Evolutionary conservation across 108 stramenopile species (phyloP).

Genomic region (Ochromonas danica): DNA sequence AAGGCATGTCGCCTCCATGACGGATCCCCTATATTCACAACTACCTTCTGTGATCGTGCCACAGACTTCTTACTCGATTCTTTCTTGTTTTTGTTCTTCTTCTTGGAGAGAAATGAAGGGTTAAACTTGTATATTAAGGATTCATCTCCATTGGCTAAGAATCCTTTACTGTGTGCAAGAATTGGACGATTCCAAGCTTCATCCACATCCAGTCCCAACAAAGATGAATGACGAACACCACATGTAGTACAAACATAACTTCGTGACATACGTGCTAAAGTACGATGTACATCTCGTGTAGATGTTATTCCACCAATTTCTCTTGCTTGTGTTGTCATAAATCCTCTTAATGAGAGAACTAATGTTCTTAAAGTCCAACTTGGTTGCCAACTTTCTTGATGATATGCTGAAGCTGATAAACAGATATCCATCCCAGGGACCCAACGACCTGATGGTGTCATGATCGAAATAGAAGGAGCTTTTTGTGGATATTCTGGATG

Average conservation of each 20-base stretch:
- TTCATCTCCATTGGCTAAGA: no score
- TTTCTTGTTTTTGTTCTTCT: no score
- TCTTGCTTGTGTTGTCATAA: conserved; percentile 28
- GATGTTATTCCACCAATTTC: neutral
- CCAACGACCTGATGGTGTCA: conserved; percentile 1
- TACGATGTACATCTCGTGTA: neutral
- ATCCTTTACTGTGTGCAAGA: no score
- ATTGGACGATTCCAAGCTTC: no score
- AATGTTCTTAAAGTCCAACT: conserved; percentile 28
- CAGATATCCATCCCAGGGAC: neutral
- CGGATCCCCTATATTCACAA: no score
- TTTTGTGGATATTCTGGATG: conserved; percentile 26
- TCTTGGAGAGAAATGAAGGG: no score
- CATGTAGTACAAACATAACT: neutral
- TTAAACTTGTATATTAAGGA: no score
- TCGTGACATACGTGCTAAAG: neutral
- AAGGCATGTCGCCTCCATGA: no score
- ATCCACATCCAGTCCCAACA: no score
- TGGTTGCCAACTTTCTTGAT: conserved; percentile 18
- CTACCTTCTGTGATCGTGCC: no score
- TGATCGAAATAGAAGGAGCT: neutral
- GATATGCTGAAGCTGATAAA: conserved; percentile 15
- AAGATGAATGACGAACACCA: neutral
- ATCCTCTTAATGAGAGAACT: neutral
- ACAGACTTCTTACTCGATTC: no score